phyloP scores from a whole-genome alignment of 164 flowering plant species.

The Nelumbo lutea region DNA sequence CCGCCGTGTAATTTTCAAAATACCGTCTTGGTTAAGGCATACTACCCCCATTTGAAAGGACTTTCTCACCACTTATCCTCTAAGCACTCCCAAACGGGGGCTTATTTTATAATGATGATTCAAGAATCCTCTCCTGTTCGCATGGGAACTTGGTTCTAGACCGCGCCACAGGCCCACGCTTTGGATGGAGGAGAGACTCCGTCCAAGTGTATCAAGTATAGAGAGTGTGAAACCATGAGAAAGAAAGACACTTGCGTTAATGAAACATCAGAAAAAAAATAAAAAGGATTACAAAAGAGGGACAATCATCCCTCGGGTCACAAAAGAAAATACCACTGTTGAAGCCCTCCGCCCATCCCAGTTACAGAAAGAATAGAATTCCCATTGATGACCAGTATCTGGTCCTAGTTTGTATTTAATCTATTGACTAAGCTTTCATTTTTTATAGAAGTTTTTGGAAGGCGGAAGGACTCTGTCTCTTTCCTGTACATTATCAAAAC shows the following conservation, averaged over 20 bases:
- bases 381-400: background rate
- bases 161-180: too few relatives aligned
- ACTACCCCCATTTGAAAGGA: too few relatives aligned
- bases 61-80: too few relatives aligned
- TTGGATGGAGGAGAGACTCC: too few relatives aligned
- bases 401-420: background rate
- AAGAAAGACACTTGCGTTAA: background rate
- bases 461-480: background rate
- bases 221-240: background rate
- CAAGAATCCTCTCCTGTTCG: too few relatives aligned
- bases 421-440: background rate
- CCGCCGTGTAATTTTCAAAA: too few relatives aligned
- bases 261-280: background rate
- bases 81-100: too few relatives aligned
- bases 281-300: background rate
- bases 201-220: too few relatives aligned
- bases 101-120: too few relatives aligned
- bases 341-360: background rate
- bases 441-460: background rate
- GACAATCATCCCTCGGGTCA: background rate
- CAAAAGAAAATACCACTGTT: background rate
- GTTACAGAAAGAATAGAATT: background rate
- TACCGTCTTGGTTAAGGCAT: too few relatives aligned
- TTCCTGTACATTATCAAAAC: conserved; percentile 12
- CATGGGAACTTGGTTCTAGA: too few relatives aligned